A percentile compares a stretch with the other conserved stretches of the same genome.
Conservation (phyloP, 306 rosid species). For the Prosopis cineraria region DNA sequence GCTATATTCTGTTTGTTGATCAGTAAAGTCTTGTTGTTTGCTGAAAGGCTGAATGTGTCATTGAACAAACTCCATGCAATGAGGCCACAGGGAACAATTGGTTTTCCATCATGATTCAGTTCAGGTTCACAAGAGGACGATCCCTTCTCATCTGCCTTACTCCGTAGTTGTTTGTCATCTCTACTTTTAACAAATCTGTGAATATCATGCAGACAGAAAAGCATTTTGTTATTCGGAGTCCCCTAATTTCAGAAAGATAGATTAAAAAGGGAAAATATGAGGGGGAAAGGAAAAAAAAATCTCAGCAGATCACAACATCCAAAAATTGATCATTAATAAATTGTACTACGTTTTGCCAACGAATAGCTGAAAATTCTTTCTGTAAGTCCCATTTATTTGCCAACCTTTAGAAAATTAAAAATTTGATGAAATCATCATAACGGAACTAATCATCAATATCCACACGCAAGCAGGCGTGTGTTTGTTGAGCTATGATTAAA, state of each 20-base stretch:
- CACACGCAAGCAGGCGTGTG: background rate
- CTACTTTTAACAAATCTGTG: constrained; percentile 84
- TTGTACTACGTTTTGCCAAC: background rate
- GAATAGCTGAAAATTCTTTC: background rate
- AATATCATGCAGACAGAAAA: constrained; percentile 10
- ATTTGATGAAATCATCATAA: background rate
- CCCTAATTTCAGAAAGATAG: background rate
- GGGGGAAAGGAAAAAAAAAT: background rate
- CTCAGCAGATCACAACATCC: background rate
- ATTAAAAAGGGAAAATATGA: background rate
- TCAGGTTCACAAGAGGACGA: constrained; percentile 50
- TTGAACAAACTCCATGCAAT: constrained; percentile 93
- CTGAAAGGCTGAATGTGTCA: constrained; percentile 71
- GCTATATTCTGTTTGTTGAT: constrained; percentile 75
- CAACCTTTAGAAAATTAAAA: background rate
- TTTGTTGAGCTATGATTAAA: background rate
- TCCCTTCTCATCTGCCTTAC: constrained; percentile 33
- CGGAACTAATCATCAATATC: background rate
- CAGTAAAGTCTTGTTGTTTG: constrained; percentile 44
- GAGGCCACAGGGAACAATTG: constrained; percentile 93
- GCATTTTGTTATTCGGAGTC: constrained; percentile 7
- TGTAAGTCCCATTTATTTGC: background rate
- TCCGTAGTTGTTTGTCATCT: constrained; percentile 63
- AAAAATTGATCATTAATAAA: background rate
- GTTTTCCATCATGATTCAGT: background rate